A percentile compares a stretch with the other conserved stretches of the same genome.
Evolutionary conservation across 306 rosid species (phyloP).

Genomic region (Cucurbita maxima): DNA sequence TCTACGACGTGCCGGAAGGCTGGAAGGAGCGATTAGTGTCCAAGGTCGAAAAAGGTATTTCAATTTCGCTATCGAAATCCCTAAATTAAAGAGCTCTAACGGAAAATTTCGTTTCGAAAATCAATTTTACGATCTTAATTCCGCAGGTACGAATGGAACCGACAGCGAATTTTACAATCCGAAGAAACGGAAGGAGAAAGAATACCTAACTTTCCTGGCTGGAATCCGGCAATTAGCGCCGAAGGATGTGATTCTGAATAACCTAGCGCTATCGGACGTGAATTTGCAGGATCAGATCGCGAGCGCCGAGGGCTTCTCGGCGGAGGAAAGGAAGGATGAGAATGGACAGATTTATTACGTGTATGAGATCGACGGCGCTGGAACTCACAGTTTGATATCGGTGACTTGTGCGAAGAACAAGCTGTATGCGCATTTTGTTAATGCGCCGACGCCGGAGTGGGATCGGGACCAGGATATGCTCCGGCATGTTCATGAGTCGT

Average conservation of each 20-base stretch:
- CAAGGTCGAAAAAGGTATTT: constrained; percentile 65
- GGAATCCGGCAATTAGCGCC: constrained; percentile 70
- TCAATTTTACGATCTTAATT: neutral
- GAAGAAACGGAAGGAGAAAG: constrained; percentile 56
- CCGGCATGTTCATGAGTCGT: constrained; percentile 73
- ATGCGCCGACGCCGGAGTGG: constrained; percentile 81
- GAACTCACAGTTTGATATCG: constrained; percentile 62
- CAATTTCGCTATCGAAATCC: neutral
- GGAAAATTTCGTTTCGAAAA: neutral
- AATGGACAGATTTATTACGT: constrained; percentile 62
- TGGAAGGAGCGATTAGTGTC: constrained; percentile 91
- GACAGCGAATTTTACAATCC: constrained; percentile 85
- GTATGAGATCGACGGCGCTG: constrained; percentile 66
- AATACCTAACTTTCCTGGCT: constrained; percentile 54
- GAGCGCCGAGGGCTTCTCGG: constrained; percentile 27
- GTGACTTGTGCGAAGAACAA: constrained; percentile 77
- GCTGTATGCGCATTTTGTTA: constrained; percentile 83
- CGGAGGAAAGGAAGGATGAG: constrained; percentile 68
- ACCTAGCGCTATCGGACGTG: constrained; percentile 69
- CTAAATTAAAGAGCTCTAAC: neutral
- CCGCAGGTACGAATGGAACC: constrained; percentile 48
- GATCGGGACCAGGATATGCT: constrained; percentile 50
- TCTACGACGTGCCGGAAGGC: constrained; percentile 64
- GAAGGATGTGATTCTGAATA: constrained; percentile 47
- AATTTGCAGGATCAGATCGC: constrained; percentile 68